A percentile compares a stretch with the other conserved stretches of the same genome.
Evolutionary conservation across 2,329 filamentous ascomycete species (phyloP).

Genomic region (Xylariaceae sp.): DNA sequence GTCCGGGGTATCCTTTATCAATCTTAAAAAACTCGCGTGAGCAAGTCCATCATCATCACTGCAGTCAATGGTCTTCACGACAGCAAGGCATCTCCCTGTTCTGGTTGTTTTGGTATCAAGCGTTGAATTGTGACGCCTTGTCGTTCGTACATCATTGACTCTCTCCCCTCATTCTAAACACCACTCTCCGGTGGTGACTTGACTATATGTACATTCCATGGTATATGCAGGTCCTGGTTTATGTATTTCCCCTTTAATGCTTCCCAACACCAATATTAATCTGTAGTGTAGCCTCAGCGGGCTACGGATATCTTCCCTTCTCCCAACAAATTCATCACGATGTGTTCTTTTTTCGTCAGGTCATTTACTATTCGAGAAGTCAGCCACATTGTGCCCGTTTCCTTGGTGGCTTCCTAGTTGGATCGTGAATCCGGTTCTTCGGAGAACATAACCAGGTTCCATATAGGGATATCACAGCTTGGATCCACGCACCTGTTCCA

Average conservation of each 20-base stretch:
- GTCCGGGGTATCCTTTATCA: too few relatives aligned
- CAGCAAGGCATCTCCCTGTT: too few relatives aligned
- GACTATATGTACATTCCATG: not conserved
- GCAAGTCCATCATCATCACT: not conserved
- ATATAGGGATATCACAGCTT: conserved; percentile 23
- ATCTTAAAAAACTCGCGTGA: not conserved
- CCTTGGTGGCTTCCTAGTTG: not conserved
- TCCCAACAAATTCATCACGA: not conserved
- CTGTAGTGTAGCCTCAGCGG: not conserved
- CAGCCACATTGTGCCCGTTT: conserved; percentile 6
- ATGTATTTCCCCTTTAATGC: not conserved
- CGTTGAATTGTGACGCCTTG: too few relatives aligned
- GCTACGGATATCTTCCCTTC: not conserved
- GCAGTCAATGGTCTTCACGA: too few relatives aligned
- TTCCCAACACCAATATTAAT: not conserved
- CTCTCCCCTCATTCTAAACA: too few relatives aligned
- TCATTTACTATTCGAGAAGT: conserved; percentile 4
- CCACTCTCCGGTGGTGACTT: not conserved
- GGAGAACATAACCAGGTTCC: not conserved
- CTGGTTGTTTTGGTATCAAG: too few relatives aligned
- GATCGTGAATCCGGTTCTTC: too few relatives aligned
- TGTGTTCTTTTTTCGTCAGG: not conserved
- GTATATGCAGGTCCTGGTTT: not conserved
- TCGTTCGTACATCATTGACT: too few relatives aligned
- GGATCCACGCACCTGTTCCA: conserved; percentile 24